Conservation (phyloP, 805 yeast species). For the Monosporozyma solicola region DNA sequence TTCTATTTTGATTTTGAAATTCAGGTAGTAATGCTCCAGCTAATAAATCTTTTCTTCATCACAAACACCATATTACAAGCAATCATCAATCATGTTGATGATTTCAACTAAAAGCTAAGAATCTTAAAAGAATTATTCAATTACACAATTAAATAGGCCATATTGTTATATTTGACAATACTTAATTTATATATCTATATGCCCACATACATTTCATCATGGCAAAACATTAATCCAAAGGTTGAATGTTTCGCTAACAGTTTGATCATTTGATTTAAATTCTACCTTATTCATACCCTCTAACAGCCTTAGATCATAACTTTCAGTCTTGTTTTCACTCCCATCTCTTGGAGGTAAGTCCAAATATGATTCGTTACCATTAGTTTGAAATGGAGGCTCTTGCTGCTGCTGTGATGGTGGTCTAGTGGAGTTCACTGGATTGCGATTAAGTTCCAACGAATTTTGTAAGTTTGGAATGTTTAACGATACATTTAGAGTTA, state of each 20-base stretch:
- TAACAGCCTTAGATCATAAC: conserved; percentile 22
- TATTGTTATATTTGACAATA: not conserved
- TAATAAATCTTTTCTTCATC: no score
- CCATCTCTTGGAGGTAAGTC: not conserved
- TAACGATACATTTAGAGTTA: conserved; percentile 18
- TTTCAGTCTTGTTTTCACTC: conserved; percentile 9
- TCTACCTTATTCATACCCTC: conserved; percentile 28
- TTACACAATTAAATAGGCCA: not conserved
- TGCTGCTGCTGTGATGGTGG: not conserved
- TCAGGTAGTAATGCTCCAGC: no score
- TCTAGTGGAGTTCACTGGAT: conserved; percentile 8
- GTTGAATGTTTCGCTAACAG: conserved; percentile 18
- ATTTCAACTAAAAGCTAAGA: not conserved
- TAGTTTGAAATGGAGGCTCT: not conserved
- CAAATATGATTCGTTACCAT: not conserved
- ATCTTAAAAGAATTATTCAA: not conserved
- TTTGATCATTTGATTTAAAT: conserved; percentile 12
- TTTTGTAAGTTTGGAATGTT: conserved; percentile 6
- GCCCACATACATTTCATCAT: conserved; percentile 3
- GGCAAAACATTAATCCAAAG: conserved; percentile 29
- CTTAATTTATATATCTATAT: not conserved
- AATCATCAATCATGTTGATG: not conserved
- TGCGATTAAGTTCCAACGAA: conserved; percentile 18
- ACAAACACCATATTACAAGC: no score
- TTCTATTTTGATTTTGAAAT: no score